Base-by-base conservation (phyloP, 164 flowering plant species). In the Macadamia integrifolia region DNA sequence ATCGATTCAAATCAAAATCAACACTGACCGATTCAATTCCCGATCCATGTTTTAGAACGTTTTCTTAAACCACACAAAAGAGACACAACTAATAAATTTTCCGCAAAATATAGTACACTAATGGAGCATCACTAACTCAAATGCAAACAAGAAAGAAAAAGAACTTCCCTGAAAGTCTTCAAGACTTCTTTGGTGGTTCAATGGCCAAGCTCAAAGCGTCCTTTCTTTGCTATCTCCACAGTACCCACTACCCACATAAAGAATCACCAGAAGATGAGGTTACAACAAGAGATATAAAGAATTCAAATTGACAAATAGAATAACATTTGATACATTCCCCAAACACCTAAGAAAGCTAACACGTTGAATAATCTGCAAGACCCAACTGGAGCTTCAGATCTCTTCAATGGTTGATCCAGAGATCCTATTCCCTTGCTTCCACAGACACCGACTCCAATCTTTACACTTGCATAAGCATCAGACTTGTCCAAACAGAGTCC, bases 401-500 rank as follows among this genome's bases (percentile, higher is more conserved):
- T 80, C 81, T 78, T 81, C 77, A 76, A 23, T 72, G 88, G 86
- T 31, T 71, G 76, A 28, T 70, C 62, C 28, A 76, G 9, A 55
- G 85, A 77, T 53, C 67, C 81, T 42, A 59, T 78, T 42, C 52
- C 78, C 67, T 66, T 83, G 43, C 49, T 72, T 62, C 87, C 85
- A 74, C 95, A 89, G 0, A 81, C 69, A 57, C 42, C 61, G 9
- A 83, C 83, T 28, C 87, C 92, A 66, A 83, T 62, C 69, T 82
- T 80, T 44, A 69, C 74, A 49, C 76, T 57, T 43, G 65, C 81
- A 57, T 64, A 62, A 15, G 74, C 83, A 66, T 84, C 84, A 56
- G 80, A 66, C 64, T 82, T 78, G 55, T 74, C 83, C 79, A 89
- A 60, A 69, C 97, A 92, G 48, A 92, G 80, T 7, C 86, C 86